Conservation (phyloP, 257 asterid species). For the Catharanthus roseus region DNA sequence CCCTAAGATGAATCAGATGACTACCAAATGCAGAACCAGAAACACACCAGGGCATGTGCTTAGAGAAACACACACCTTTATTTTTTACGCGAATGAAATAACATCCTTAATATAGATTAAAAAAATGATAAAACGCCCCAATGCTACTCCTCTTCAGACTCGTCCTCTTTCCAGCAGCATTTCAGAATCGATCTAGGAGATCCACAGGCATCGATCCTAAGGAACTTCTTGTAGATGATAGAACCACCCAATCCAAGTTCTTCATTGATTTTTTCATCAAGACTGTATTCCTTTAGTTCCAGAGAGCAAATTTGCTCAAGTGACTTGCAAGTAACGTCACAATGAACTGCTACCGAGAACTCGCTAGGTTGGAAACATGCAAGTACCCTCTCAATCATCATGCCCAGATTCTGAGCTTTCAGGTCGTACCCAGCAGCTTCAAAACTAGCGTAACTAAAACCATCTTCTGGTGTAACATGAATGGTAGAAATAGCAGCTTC, state of each 20-base stretch:
- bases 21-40: not conserved
- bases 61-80: not conserved
- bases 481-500: conserved; percentile 64
- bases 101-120: not conserved
- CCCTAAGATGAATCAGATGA: not conserved
- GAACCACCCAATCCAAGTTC: conserved; percentile 62
- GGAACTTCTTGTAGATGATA: conserved; percentile 62
- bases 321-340: conserved; percentile 32
- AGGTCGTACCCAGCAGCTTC: conserved; percentile 75
- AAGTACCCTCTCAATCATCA: conserved; percentile 56
- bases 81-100: not conserved
- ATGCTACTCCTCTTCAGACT: conserved; percentile 67
- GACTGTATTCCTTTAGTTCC: conserved; percentile 41
- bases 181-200: conserved; percentile 78
- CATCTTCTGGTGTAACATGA: conserved; percentile 83
- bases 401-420: conserved; percentile 30
- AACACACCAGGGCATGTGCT: conserved; percentile 9
- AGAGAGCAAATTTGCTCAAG: conserved; percentile 28
- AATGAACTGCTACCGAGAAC: conserved; percentile 57
- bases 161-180: conserved; percentile 55
- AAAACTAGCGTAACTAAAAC: conserved; percentile 83
- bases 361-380: conserved; percentile 58
- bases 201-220: conserved; percentile 34
- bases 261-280: conserved; percentile 39
- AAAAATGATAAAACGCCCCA: conserved; percentile 10